Base-by-base conservation (phyloP, 1,284 basidiomycete genomes). In the Sanguinoderma infundibulare region DNA sequence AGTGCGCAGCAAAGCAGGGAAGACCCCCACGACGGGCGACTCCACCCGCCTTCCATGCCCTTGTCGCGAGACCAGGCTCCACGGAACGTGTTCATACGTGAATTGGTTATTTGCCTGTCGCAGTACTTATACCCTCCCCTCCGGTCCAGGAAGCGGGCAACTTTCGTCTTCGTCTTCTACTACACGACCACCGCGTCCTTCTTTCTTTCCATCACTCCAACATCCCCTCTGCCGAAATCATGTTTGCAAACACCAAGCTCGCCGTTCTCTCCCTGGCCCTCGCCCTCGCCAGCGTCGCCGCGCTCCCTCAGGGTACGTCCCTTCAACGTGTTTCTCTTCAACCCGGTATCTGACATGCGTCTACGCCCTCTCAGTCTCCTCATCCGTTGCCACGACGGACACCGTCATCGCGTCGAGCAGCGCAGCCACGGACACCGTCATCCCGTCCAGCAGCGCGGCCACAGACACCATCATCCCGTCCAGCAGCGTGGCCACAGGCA, bases 201-300 rank as follows among this genome's bases (percentile, higher is more conserved):
- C 50, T 24, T 52, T 52, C 50, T 1, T 26, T 22, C n/a, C n/a
- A n/a, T n/a, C 50, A n/a, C 20, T 15, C 24, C 22, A 20, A 22
- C 34, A 22, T 52, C 20, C 12, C 9, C 28, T 4, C 10, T 42
- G 7, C 22, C 32, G 9, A 20, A 24, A 61, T 44, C 50, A 66
- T 64, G 65, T 49, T 66, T 58, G 62, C 58, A 52, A 62, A 64
- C 60, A 39, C 58, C 39, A 66, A 66, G 60, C 57, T 66, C 55
- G 55, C 57, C 40, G 52, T 53, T 20, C 62, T 66, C 56, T 57
- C 65, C 49, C 62, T 66, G 44, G 38, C 56, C 36, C 53, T 66
- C 57, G 60, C 57, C 30, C 58, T 53, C 58, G 36, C 57, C 5
- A 42, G 60, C 32, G 62, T 63, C 3, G 22, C 56, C 24, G 65